A percentile compares a stretch with the other conserved stretches of the same genome.
phyloP scores from a whole-genome alignment of 2,329 filamentous ascomycete genomes.

The Fusarium albosuccineum region DNA sequence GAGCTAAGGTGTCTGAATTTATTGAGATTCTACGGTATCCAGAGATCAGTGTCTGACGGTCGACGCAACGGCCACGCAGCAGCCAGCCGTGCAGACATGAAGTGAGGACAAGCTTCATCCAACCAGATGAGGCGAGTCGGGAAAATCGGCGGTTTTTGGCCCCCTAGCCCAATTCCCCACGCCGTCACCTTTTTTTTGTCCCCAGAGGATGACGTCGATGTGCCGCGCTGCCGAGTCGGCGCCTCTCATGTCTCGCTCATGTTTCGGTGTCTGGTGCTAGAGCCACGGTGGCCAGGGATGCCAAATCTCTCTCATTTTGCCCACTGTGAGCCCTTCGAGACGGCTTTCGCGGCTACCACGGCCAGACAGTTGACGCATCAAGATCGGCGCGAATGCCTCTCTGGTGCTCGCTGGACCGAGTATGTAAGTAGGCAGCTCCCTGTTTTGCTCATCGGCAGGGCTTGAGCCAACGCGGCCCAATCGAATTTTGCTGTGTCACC shows the following conservation, averaged over 20 bases:
- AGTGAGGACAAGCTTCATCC: conserved; percentile 29
- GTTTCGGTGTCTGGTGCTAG: conserved; percentile 30
- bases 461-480: conserved; percentile 22
- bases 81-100: not conserved
- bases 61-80: not conserved
- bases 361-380: conserved; percentile 25
- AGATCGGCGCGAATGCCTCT: conserved; percentile 28
- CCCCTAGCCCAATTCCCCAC: conserved; percentile 41
- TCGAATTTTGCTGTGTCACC: conserved; percentile 29
- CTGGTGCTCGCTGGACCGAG: not conserved
- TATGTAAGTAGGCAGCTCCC: conserved; percentile 18
- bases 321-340: conserved; percentile 15
- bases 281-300: conserved; percentile 23
- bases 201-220: conserved; percentile 44
- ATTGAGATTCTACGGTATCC: no score
- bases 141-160: conserved; percentile 44
- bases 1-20: no score
- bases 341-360: conserved; percentile 19
- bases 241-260: conserved; percentile 21
- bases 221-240: conserved; percentile 45
- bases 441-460: conserved; percentile 32
- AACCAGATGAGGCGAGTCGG: conserved; percentile 36
- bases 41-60: no score
- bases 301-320: not conserved
- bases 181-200: conserved; percentile 15